phyloP scores from a whole-genome alignment of 179 eudicot species.

The Gypsophila paniculata region DNA sequence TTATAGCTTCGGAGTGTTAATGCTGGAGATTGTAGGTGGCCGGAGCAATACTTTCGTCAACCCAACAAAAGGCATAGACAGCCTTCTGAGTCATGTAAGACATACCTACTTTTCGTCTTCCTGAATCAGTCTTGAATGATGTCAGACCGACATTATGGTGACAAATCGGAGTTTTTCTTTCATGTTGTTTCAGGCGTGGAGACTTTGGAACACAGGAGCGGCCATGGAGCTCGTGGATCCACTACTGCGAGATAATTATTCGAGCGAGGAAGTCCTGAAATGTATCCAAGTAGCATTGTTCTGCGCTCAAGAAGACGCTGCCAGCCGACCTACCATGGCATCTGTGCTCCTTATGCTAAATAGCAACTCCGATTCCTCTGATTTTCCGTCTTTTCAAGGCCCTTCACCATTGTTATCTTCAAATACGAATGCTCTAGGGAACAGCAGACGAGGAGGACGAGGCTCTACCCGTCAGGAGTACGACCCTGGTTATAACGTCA shows the following conservation, averaged over 20 bases:
- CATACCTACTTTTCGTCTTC: background rate
- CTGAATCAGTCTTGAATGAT: background rate
- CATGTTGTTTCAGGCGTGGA: slow-evolving; percentile 39
- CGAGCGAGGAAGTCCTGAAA: slow-evolving; percentile 29
- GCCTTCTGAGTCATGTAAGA: slow-evolving; percentile 18
- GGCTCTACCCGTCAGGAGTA: too few species aligned
- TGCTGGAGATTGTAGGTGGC: slow-evolving; percentile 16
- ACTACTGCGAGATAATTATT: slow-evolving; percentile 16
- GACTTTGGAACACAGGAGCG: slow-evolving; percentile 38
- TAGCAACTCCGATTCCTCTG: slow-evolving; percentile 19
- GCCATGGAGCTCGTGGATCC: slow-evolving; percentile 31
- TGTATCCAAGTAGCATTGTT: slow-evolving; percentile 52
- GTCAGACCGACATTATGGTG: background rate
- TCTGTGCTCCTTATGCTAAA: slow-evolving; percentile 36
- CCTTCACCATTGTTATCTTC: background rate
- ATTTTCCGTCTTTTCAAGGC: slow-evolving; percentile 29
- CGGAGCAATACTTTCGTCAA: slow-evolving; percentile 14
- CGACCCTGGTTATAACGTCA: too few species aligned
- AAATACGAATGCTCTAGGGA: background rate
- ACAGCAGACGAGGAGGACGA: too few species aligned
- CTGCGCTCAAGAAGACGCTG: slow-evolving; percentile 46
- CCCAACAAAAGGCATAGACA: slow-evolving; percentile 7
- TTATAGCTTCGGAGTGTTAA: slow-evolving; percentile 14
- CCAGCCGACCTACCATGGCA: slow-evolving; percentile 46
- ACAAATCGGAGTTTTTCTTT: background rate